Evolutionary conservation across 1,139 yeast genomes (phyloP).

Genomic region (Ashbya aceris): DNA sequence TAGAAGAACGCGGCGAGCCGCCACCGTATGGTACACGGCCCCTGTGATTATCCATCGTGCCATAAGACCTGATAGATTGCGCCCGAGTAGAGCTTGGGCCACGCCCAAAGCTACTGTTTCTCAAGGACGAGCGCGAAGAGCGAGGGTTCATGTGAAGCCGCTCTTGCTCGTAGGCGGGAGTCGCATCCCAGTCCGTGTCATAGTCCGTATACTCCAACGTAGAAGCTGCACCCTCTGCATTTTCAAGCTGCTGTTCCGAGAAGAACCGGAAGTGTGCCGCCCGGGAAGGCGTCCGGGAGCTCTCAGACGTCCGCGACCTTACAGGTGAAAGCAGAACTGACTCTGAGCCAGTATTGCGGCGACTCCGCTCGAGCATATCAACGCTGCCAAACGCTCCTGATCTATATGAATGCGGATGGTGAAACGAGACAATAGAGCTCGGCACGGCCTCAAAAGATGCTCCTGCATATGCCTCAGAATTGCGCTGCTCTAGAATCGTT

Average conservation of each 20-base stretch:
- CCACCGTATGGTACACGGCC: slow-evolving; percentile 5
- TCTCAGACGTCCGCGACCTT: slow-evolving; percentile 5
- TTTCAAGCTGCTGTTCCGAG: slow-evolving; percentile 70
- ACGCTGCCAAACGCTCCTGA: slow-evolving; percentile 22
- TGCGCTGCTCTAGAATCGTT: slow-evolving; percentile 28
- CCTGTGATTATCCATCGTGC: slow-evolving; percentile 9
- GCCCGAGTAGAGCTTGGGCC: slow-evolving; percentile 11
- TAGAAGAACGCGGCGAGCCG: slow-evolving; percentile 28
- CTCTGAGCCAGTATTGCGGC: slow-evolving; percentile 25
- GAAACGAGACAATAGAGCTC: slow-evolving; percentile 81
- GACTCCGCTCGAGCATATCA: slow-evolving; percentile 25
- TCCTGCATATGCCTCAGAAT: slow-evolving; percentile 73
- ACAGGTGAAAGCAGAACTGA: slow-evolving; percentile 15
- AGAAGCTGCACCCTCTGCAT: slow-evolving; percentile 77
- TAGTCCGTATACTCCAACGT: slow-evolving; percentile 55
- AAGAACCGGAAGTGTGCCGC: slow-evolving; percentile 59
- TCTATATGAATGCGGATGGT: slow-evolving; percentile 43
- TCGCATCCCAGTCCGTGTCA: slow-evolving; percentile 60
- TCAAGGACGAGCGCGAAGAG: slow-evolving; percentile 24
- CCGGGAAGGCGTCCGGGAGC: slow-evolving; percentile 25
- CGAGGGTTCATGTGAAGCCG: slow-evolving; percentile 29
- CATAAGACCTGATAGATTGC: slow-evolving; percentile 9
- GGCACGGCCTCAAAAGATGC: slow-evolving; percentile 87
- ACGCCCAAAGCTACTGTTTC: slow-evolving; percentile 9
- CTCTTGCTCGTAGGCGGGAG: slow-evolving; percentile 38